phyloP scores from a whole-genome alignment of 75 land plant species.

The Pinus albicaulis region DNA sequence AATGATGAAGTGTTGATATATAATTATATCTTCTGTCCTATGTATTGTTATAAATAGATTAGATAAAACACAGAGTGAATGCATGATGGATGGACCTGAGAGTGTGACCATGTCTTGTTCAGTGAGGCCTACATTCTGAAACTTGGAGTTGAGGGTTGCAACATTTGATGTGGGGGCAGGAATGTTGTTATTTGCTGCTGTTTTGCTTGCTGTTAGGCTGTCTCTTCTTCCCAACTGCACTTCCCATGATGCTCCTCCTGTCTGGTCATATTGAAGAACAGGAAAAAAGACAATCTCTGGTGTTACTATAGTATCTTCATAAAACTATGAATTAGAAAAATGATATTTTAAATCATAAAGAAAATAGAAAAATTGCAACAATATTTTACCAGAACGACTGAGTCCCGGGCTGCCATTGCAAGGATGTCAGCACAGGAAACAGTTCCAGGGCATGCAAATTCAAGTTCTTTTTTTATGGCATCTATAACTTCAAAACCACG shows the following conservation, averaged over 20 bases:
- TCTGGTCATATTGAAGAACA: slow-evolving; percentile 19
- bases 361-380: too few species aligned
- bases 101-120: slow-evolving; percentile 72
- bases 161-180: slow-evolving; percentile 63
- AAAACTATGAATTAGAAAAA: too few species aligned
- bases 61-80: neutral
- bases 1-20: neutral
- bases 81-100: slow-evolving; percentile 42
- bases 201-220: slow-evolving; percentile 54
- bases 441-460: slow-evolving; percentile 16
- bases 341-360: too few species aligned
- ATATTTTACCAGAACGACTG: neutral
- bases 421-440: slow-evolving; percentile 22
- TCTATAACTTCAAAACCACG: slow-evolving; percentile 26
- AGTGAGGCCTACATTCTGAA: slow-evolving; percentile 61
- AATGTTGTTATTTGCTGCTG: slow-evolving; percentile 39
- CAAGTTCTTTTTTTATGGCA: slow-evolving; percentile 12
- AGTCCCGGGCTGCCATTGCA: slow-evolving; percentile 15
- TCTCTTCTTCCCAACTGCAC: slow-evolving; percentile 65
- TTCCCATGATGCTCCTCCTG: slow-evolving; percentile 63
- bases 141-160: slow-evolving; percentile 34
- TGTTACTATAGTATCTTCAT: too few species aligned
- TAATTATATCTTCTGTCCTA: neutral
- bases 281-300: too few species aligned
- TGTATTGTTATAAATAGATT: neutral